phyloP scores from a whole-genome alignment of 208 protist genomes.

The Wallacemonas collosoma region DNA sequence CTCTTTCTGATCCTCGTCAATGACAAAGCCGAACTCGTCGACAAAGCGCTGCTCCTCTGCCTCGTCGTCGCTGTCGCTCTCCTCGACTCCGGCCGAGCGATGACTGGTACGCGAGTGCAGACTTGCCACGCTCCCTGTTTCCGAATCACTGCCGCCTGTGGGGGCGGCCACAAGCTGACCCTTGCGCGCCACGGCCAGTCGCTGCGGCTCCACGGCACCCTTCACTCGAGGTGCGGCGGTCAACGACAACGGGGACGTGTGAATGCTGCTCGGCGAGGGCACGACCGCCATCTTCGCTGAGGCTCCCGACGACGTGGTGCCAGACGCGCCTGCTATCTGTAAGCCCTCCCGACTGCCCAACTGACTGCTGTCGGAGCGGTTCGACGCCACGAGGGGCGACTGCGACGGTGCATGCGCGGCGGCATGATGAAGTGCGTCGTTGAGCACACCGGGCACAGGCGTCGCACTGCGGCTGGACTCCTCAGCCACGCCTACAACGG shows the following conservation, averaged over 20 bases:
- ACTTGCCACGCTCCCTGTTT: slow-evolving; percentile 26
- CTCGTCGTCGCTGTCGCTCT: slow-evolving; percentile 30
- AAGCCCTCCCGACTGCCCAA: background rate
- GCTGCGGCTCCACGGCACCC: slow-evolving; percentile 26
- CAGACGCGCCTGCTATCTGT: background rate
- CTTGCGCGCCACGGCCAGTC: slow-evolving; percentile 21
- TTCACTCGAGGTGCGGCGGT: slow-evolving; percentile 8
- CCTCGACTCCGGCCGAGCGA: background rate
- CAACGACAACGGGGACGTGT: slow-evolving; percentile 7
- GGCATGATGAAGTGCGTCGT: background rate
- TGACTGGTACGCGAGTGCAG: slow-evolving; percentile 4
- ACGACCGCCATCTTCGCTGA: background rate
- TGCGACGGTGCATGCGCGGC: background rate
- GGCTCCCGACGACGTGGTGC: background rate
- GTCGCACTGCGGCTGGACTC: background rate
- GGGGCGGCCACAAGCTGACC: slow-evolving; percentile 40
- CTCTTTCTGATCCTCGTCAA: slow-evolving; percentile 68
- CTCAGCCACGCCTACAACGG: background rate
- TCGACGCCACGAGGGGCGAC: background rate
- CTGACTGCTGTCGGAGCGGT: background rate
- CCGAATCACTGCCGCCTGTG: slow-evolving; percentile 61
- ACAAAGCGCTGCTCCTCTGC: slow-evolving; percentile 77
- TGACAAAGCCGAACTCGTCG: slow-evolving; percentile 90
- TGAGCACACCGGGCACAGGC: background rate
- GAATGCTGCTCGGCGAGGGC: background rate